These are phyloP conservation scores for Spongospora subterranea DNA, from an alignment of 208 protist genomes.

Conservation along the genomic window DNA sequence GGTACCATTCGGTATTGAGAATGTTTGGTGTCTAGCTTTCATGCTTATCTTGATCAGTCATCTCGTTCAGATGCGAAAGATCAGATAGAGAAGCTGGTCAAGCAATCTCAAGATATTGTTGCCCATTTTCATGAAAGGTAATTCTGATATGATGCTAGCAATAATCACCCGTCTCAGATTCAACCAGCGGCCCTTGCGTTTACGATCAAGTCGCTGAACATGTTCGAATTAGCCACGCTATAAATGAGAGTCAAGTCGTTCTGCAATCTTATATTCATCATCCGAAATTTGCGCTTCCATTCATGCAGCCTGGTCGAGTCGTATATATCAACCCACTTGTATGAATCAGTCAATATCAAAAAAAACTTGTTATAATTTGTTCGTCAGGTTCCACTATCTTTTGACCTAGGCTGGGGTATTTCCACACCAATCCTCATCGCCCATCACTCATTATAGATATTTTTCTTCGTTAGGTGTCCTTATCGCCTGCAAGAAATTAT, in stretches of 20 bases:
- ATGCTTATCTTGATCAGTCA: background rate
- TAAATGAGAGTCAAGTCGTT: background rate
- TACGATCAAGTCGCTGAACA: background rate
- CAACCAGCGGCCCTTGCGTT: background rate
- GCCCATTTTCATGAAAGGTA: background rate
- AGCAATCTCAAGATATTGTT: background rate
- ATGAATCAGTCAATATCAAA: no score
- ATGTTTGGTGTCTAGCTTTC: background rate
- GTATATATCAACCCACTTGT: background rate
- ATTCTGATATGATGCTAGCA: no score
- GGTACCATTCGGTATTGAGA: background rate
- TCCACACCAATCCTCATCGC: background rate
- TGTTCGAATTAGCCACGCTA: background rate
- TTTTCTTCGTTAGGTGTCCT: background rate
- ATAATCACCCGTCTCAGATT: no score
- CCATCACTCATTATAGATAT: background rate
- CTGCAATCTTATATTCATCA: background rate
- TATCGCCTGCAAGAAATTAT: background rate
- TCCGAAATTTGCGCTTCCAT: background rate
- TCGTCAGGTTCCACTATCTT: no score
- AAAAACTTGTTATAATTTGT: no score
- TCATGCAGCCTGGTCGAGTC: conserved; percentile 44
- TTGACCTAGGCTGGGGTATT: no score
- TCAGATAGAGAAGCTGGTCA: background rate
- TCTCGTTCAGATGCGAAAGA: background rate